A percentile compares a stretch with the other conserved stretches of the same genome.
phyloP scores from a whole-genome alignment of 1,139 yeast species.

The Tardiomyces digboiensis region DNA sequence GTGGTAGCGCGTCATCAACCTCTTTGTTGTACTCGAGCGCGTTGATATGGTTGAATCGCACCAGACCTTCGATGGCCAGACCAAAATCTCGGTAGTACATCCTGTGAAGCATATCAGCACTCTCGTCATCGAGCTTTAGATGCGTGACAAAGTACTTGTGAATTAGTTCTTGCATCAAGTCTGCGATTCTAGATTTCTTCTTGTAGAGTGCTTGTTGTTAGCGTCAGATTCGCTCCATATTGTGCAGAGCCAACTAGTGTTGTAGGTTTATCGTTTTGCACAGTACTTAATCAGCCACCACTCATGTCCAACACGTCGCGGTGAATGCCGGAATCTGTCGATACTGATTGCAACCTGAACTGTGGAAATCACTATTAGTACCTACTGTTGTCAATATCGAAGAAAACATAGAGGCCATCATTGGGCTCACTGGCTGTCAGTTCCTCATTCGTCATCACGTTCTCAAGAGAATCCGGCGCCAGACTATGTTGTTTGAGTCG shows the following conservation, averaged over 20 bases:
- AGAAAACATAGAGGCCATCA: constrained; percentile 49
- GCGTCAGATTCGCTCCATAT: too few species aligned
- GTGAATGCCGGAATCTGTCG: too few species aligned
- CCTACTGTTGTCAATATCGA: constrained; percentile 70
- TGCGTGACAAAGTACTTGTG: constrained; percentile 67
- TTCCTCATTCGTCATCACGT: background rate
- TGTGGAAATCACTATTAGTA: too few species aligned
- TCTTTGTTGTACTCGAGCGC: constrained; percentile 80
- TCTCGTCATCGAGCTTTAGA: constrained; percentile 54
- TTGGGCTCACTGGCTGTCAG: constrained; percentile 4
- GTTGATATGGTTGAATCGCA: constrained; percentile 70
- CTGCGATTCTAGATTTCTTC: constrained; percentile 67
- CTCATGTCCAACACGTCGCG: too few species aligned
- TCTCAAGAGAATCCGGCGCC: too few species aligned
- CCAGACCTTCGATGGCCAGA: constrained; percentile 86
- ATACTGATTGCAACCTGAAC: too few species aligned
- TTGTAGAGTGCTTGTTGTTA: constrained; percentile 56
- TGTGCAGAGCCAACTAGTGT: too few species aligned
- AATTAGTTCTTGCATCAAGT: constrained; percentile 79
- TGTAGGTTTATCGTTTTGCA: too few species aligned
- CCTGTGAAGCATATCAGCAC: constrained; percentile 65
- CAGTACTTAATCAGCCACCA: too few species aligned
- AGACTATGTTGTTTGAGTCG: too few species aligned
- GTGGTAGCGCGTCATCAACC: constrained; percentile 89
- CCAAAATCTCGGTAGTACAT: constrained; percentile 83